Percentiles rank a stretch among this genome's conserved stretches.
These are phyloP conservation scores for Geotrichum carabidarum DNA, from an alignment of 1,139 yeast species.

Conservation along the genomic window DNA sequence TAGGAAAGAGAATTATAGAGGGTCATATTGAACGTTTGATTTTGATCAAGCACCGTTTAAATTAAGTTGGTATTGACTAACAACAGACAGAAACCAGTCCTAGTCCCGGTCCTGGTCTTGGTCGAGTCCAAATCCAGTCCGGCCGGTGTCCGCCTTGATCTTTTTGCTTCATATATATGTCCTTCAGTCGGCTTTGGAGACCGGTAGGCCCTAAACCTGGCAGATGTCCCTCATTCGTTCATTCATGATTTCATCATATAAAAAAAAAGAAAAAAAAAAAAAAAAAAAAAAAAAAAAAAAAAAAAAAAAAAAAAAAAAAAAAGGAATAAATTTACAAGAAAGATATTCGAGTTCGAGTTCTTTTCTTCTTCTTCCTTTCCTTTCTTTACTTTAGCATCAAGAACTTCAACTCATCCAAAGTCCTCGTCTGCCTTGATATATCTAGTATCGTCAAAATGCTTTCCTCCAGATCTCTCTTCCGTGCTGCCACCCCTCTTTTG, in stretches of 20 bases:
- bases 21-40: too few species aligned
- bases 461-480: slow-evolving; percentile 21
- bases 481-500: slow-evolving; percentile 18
- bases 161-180: background rate
- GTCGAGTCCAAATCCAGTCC: background rate
- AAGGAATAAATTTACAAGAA: background rate
- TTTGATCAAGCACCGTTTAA: too few species aligned
- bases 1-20: too few species aligned
- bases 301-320: too few species aligned
- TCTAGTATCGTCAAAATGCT: slow-evolving; percentile 15
- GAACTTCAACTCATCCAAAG: background rate
- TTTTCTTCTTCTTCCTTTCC: slow-evolving; percentile 10
- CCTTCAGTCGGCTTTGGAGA: slow-evolving; percentile 7
- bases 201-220: background rate
- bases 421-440: background rate
- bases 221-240: background rate
- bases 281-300: background rate
- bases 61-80: too few species aligned
- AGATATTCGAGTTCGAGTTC: slow-evolving; percentile 3
- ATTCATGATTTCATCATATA: background rate
- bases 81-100: background rate
- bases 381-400: slow-evolving; percentile 3
- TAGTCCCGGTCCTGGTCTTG: too few species aligned
- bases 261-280: background rate
- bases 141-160: background rate